Percentiles rank a stretch among this genome's conserved stretches.
Conservation (phyloP, 768 basidiomycete species). For the Boletus edulis region DNA sequence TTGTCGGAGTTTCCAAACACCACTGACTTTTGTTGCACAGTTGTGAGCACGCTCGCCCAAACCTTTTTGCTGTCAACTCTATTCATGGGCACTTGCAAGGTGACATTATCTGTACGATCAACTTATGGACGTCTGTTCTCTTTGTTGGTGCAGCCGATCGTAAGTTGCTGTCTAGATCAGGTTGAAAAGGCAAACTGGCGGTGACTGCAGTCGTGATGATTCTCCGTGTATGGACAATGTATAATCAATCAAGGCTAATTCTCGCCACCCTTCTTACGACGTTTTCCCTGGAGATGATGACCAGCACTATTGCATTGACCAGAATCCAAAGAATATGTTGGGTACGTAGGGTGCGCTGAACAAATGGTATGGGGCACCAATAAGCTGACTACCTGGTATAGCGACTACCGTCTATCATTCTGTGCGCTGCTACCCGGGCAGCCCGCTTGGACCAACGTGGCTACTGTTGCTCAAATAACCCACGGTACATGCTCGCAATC, state of each 20-base stretch:
- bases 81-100: background rate
- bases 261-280: background rate
- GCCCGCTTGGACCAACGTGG: background rate
- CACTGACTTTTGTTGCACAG: background rate
- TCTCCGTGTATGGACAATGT: slow-evolving; percentile 1
- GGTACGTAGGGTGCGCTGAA: background rate
- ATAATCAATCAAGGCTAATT: background rate
- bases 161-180: background rate
- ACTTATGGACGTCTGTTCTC: background rate
- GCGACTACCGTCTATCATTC: background rate
- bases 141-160: slow-evolving; percentile 4
- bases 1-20: background rate
- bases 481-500: background rate
- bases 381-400: background rate
- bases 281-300: background rate
- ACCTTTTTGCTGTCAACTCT: too few relatives aligned
- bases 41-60: background rate
- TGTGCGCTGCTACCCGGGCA: background rate
- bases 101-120: background rate
- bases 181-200: background rate
- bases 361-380: background rate
- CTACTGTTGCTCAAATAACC: background rate
- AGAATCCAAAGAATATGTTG: background rate
- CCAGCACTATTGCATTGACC: too few relatives aligned
- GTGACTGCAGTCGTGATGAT: background rate